phyloP scores from a whole-genome alignment of 2,329 filamentous ascomycete genomes.

The Clonostachys rosea region DNA sequence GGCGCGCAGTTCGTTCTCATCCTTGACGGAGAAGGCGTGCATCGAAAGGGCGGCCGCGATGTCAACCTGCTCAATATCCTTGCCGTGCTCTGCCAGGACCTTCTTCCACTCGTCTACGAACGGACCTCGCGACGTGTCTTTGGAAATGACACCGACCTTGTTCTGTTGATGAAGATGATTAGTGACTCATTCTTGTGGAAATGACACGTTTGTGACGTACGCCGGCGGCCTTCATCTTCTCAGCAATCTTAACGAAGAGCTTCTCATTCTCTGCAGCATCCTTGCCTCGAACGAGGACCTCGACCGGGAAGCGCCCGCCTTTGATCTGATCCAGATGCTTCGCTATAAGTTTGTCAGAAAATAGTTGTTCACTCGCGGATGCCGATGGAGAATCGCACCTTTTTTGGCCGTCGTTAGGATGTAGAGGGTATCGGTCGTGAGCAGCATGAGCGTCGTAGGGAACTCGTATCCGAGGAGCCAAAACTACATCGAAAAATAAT shows the following conservation, averaged over 20 bases:
- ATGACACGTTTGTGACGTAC: constrained; percentile 43
- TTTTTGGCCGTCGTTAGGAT: constrained; percentile 97
- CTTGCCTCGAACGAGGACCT: constrained; percentile 88
- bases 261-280: constrained; percentile 89
- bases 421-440: constrained; percentile 84
- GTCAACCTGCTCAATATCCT: constrained; percentile 86
- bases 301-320: constrained; percentile 85
- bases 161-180: constrained; percentile 45
- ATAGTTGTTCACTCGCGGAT: constrained; percentile 1
- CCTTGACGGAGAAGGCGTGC: constrained; percentile 85
- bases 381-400: constrained; percentile 48
- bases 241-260: constrained; percentile 77
- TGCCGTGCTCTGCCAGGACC: constrained; percentile 68
- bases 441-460: constrained; percentile 88
- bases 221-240: constrained; percentile 82
- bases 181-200: not conserved
- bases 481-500: constrained; percentile 54
- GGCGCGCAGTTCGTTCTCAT: constrained; percentile 86
- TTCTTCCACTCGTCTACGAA: constrained; percentile 98
- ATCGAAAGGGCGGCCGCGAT: constrained; percentile 77
- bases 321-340: constrained; percentile 91
- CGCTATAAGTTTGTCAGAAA: constrained; percentile 48
- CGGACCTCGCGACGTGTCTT: constrained; percentile 79
- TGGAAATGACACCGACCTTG: constrained; percentile 82
- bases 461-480: constrained; percentile 99